Evolutionary conservation across 768 basidiomycete genomes (phyloP).

Genomic region (Lactarius psammicola): DNA sequence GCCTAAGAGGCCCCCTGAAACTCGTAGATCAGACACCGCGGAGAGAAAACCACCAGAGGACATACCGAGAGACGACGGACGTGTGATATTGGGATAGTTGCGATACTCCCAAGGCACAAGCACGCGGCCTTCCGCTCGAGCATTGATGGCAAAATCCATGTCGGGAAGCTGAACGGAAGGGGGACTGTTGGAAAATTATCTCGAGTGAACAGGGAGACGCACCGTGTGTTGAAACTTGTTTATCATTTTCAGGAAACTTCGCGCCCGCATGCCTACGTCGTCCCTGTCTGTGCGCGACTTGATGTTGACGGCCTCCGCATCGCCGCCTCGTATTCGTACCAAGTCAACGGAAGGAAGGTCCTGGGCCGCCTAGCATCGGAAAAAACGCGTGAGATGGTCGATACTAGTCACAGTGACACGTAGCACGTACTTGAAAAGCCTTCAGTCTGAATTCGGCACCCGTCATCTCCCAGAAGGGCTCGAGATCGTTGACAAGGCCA

Average conservation of each 20-base stretch:
- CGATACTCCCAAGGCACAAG: conserved; percentile 90
- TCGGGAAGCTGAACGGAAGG: conserved; percentile 68
- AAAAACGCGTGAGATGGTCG: conserved; percentile 4
- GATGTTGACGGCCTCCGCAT: conserved; percentile 56
- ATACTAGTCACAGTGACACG: conserved; percentile 7
- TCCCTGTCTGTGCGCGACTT: conserved; percentile 55
- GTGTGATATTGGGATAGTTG: conserved; percentile 68
- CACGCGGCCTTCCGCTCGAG: conserved; percentile 90
- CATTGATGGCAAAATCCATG: conserved; percentile 93
- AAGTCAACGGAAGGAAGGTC: conserved; percentile 81
- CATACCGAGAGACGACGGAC: conserved; percentile 38
- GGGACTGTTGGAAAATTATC: conserved; percentile 6
- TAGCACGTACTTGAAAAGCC: conserved; percentile 50
- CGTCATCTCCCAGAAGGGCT: conserved; percentile 77
- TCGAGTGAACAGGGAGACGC: conserved; percentile 27
- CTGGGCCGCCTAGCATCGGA: conserved; percentile 51
- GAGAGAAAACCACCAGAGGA: conserved; percentile 17
- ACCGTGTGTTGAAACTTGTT: conserved; percentile 66
- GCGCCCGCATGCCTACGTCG: conserved; percentile 75
- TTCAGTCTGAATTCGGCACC: conserved; percentile 71
- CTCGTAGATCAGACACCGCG: neutral
- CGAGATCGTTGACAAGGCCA: conserved; percentile 68
- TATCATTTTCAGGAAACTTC: conserved; percentile 74
- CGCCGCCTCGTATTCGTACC: conserved; percentile 72
- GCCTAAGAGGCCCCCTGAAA: conserved; percentile 47